phyloP scores from a whole-genome alignment of 2,329 filamentous ascomycete species.

The Clonostachys chloroleuca region DNA sequence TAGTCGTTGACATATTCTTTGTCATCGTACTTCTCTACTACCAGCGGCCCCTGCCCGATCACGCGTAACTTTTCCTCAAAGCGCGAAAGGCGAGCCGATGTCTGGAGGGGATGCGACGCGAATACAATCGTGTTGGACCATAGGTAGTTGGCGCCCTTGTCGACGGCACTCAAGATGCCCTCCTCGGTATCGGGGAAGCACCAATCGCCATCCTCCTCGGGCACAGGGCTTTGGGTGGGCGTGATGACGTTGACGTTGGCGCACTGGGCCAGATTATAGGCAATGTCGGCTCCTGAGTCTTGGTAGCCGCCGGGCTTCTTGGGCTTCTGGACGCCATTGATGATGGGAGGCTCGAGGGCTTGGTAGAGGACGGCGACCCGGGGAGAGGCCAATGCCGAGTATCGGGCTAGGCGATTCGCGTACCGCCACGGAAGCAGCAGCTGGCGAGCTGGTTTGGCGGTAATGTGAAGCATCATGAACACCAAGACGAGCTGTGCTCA shows the following conservation, averaged over 20 bases:
- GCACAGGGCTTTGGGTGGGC: background rate
- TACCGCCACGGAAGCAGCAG: too few species aligned
- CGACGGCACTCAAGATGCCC: constrained; percentile 14
- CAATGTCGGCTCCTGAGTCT: background rate
- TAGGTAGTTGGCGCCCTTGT: constrained; percentile 34
- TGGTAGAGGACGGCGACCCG: constrained; percentile 40
- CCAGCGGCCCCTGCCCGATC: constrained; percentile 37
- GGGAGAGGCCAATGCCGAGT: too few species aligned
- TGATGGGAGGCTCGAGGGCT: constrained; percentile 36
- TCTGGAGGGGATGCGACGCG: constrained; percentile 37
- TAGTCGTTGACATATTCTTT: constrained; percentile 42
- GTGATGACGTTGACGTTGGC: background rate
- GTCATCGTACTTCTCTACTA: constrained; percentile 44
- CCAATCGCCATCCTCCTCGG: background rate
- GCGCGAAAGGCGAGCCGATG: constrained; percentile 20
- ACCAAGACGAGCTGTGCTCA: too few species aligned
- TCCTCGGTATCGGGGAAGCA: background rate
- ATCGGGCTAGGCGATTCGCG: too few species aligned
- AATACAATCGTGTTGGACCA: constrained; percentile 49
- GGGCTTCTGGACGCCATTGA: constrained; percentile 41
- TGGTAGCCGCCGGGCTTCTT: constrained; percentile 35
- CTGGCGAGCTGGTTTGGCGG: too few species aligned
- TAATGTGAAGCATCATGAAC: too few species aligned
- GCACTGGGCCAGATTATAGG: background rate
- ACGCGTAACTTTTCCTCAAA: constrained; percentile 24